Evolutionary conservation across 2,329 filamentous ascomycete species (phyloP).

Genomic region (Tothia fuscella): DNA sequence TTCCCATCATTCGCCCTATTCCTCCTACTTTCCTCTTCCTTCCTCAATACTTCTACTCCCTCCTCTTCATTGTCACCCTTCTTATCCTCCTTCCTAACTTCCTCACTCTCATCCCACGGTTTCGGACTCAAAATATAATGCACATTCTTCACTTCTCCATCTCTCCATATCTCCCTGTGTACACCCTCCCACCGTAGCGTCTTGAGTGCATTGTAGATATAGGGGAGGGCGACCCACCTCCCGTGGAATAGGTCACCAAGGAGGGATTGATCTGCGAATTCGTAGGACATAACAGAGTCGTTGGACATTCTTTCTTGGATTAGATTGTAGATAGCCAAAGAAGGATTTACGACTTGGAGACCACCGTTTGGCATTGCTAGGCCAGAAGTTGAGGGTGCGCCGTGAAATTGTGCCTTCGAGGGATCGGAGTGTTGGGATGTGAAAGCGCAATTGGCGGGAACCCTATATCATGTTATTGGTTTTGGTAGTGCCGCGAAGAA

Average conservation of each 20-base stretch:
- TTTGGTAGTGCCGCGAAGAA: not conserved
- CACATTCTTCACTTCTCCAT: slow-evolving; percentile 49
- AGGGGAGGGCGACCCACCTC: slow-evolving; percentile 47
- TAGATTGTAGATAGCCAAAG: slow-evolving; percentile 37
- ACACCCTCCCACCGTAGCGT: slow-evolving; percentile 44
- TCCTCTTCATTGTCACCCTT: slow-evolving; percentile 37
- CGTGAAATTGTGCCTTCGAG: slow-evolving; percentile 38
- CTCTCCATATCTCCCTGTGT: slow-evolving; percentile 48
- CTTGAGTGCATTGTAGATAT: slow-evolving; percentile 51
- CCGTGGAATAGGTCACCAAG: slow-evolving; percentile 45
- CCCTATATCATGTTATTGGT: slow-evolving; percentile 19
- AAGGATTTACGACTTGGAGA: slow-evolving; percentile 49
- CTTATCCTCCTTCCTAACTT: slow-evolving; percentile 35
- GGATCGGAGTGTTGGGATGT: slow-evolving; percentile 43
- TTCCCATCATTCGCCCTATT: slow-evolving; percentile 36
- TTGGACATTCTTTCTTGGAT: slow-evolving; percentile 38
- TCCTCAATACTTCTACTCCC: slow-evolving; percentile 48
- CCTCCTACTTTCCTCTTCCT: slow-evolving; percentile 37
- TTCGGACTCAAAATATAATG: slow-evolving; percentile 52
- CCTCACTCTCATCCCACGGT: slow-evolving; percentile 45
- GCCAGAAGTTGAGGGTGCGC: slow-evolving; percentile 38
- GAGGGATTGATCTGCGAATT: slow-evolving; percentile 49
- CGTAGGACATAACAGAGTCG: slow-evolving; percentile 36
- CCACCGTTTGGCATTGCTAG: slow-evolving; percentile 49
- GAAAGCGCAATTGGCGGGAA: slow-evolving; percentile 49